phyloP scores from a whole-genome alignment of 2,329 filamentous ascomycete species.

The Lasiodiplodia hormozganensis region DNA sequence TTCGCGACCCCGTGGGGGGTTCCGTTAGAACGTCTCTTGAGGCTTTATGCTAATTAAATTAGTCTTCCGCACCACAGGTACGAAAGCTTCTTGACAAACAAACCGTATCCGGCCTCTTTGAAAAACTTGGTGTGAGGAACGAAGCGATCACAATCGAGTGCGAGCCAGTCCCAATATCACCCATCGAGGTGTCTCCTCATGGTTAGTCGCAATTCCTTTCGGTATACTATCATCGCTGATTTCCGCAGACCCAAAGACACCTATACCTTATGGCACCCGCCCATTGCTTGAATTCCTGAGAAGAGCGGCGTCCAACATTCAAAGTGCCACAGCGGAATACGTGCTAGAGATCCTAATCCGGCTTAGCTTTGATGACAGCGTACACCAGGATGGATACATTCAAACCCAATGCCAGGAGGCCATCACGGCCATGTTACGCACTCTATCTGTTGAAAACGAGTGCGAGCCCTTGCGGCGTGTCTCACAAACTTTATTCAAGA shows the following conservation, averaged over 20 bases:
- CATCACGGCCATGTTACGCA: conserved; percentile 31
- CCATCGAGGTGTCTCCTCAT: conserved; percentile 1
- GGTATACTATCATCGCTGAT: background rate
- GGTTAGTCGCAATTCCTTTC: conserved; percentile 3
- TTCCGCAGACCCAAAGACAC: conserved; percentile 22
- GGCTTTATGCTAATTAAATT: background rate
- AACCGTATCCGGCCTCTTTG: conserved; percentile 7
- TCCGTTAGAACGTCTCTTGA: background rate
- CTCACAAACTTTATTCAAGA: conserved; percentile 36
- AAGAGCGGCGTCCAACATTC: conserved; percentile 33
- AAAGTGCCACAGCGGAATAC: conserved; percentile 1
- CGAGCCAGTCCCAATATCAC: background rate
- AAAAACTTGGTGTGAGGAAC: background rate
- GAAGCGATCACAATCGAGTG: background rate
- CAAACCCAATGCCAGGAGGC: conserved; percentile 12
- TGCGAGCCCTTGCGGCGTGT: background rate
- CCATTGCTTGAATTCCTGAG: conserved; percentile 37
- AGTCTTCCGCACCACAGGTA: conserved; percentile 19
- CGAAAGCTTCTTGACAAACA: conserved; percentile 9
- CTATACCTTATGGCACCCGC: conserved; percentile 36
- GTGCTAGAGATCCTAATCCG: conserved; percentile 28
- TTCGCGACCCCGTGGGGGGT: background rate
- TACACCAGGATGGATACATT: conserved; percentile 15
- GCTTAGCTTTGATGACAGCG: conserved; percentile 28
- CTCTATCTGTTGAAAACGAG: conserved; percentile 1